Evolutionary conservation across 805 yeast genomes (phyloP), one percentile per base, ranked within the genome.

Genomic region (Teunomyces cretensis): DNA sequence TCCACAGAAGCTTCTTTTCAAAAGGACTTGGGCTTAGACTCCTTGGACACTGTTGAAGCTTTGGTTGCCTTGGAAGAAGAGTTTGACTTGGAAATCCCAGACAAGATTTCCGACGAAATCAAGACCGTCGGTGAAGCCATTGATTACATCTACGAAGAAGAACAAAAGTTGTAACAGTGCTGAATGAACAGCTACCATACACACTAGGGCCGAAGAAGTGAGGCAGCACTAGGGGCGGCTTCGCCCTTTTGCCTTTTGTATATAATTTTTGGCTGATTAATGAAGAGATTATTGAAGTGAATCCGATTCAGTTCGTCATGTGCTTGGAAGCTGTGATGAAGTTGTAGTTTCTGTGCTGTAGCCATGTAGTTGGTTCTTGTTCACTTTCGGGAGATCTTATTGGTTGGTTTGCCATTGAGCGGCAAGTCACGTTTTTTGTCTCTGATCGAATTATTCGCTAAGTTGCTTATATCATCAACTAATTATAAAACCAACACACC

Each of bases 61-160:
- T 79, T 94, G 58, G 96, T 94, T 68, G 96, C 96, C 46, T 84
- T 92, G 61, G 99, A 92, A 76, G 97, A 91, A 76, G 77, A 84
- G 64, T 82, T 82, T 56, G 89, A 88, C 59, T 79, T 88, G 62
- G 87, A 85, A 65, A 81, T 88, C 62, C 89, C 95, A 30, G 96
- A 89, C 72, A 84, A 86, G 65, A 88, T 88, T 57, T 94, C 97
- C 44, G 97, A 92, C 65, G 91, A 86, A 64, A 84, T 94, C 68
- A 89, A 86, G 75, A 88, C 96, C 45, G 94, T 94, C 53, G 90
- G 88, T 56, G 96, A 91, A 74, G 96, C 97, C 49, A 80, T 91
- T 52, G 89, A 90, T 60, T 88, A 88, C 73, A 87, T 92, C 56
- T 76, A 79, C 51, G 79, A 83, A 56, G 86, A 86, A 68, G 77